phyloP scores from a whole-genome alignment of 495 filamentous ascomycete genomes.

The Clohesyomyces aquaticus region DNA sequence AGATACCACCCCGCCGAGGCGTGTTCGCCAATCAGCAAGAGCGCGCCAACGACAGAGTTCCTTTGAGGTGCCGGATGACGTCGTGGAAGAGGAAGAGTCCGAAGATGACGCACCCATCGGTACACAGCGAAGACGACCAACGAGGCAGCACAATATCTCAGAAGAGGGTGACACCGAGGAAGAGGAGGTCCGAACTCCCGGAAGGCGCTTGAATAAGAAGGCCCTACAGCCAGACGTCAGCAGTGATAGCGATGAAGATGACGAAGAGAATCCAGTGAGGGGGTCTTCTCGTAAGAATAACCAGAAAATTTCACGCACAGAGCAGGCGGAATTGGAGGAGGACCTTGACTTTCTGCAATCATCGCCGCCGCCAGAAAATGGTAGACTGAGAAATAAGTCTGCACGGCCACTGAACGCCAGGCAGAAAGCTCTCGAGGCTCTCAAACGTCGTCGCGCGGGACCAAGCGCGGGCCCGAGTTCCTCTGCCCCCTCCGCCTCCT shows the following conservation, averaged over 20 bases:
- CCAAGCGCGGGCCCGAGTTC: slow-evolving; percentile 13
- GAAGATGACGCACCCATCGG: slow-evolving; percentile 22
- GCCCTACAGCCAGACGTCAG: neutral
- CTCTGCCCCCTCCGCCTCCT: slow-evolving; percentile 18
- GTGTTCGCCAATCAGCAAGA: neutral
- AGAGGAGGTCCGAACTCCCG: slow-evolving; percentile 5
- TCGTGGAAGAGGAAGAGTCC: slow-evolving; percentile 24
- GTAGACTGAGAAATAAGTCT: slow-evolving; percentile 21
- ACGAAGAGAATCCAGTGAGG: neutral
- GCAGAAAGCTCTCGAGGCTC: slow-evolving; percentile 42
- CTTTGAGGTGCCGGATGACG: slow-evolving; percentile 26
- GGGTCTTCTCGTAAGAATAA: neutral
- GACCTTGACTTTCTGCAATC: slow-evolving; percentile 46
- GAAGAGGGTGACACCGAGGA: slow-evolving; percentile 38
- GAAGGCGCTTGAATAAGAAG: neutral
- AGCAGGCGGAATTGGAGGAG: slow-evolving; percentile 46
- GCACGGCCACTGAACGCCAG: slow-evolving; percentile 29
- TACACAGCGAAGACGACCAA: slow-evolving; percentile 4
- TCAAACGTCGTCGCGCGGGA: slow-evolving; percentile 42
- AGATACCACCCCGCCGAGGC: neutral
- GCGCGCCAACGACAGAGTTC: slow-evolving; percentile 1
- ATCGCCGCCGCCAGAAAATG: slow-evolving; percentile 33
- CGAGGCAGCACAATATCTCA: neutral
- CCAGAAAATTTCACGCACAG: slow-evolving; percentile 8
- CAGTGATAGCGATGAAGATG: neutral